Evolutionary conservation across 1,139 yeast species (phyloP), one percentile per base, ranked within the genome.

Genomic region (Taiozyma onychis): DNA sequence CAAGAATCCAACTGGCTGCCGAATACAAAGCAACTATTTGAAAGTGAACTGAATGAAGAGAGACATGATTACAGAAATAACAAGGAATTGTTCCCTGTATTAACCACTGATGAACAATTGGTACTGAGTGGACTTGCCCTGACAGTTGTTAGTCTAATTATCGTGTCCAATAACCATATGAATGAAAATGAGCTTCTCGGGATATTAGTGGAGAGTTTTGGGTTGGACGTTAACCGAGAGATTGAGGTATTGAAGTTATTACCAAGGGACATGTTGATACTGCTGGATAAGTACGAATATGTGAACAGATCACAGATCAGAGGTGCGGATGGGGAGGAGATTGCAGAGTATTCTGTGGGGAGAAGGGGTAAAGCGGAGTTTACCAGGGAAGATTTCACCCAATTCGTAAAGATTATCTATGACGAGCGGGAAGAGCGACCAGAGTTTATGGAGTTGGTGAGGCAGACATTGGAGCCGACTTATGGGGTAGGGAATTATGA

Each of bases 331-430:
- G 61, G 57, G 30, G 72, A 69, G 27, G 66, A 62, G 16, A 53
- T 67, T 41, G 60, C 70, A 6, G 69, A 70, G 39, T 65, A 67
- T 43, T 60, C 60, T 6, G 48, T 72, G 11, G 77, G 76, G 2
- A 58, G 74, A 51, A 53, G 75, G 39, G 62, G 70, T 1, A 49
- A 62, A 27, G 52, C 51, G 4, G 77, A 73, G 50, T 63, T 72
- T 51, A 56, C 62, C 3, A 59, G 57, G 45, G 67, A 65, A 4
- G 55, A 61, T 10, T 63, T 71, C 46, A 53, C 65, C 2, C 59
- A 59, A 34, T 57, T 71, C 28, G 54, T 70, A 10, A 58, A 62
- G 42, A 61, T 64, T 34, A 46, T 70, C 8, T 64, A 63, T 49
- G 48, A 47, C 1, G 54, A 53, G 8, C 39, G 26, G n/a, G 44